Evolutionary conservation across 345 rosid genomes (phyloP).

Genomic region (Heritiera fomes): DNA sequence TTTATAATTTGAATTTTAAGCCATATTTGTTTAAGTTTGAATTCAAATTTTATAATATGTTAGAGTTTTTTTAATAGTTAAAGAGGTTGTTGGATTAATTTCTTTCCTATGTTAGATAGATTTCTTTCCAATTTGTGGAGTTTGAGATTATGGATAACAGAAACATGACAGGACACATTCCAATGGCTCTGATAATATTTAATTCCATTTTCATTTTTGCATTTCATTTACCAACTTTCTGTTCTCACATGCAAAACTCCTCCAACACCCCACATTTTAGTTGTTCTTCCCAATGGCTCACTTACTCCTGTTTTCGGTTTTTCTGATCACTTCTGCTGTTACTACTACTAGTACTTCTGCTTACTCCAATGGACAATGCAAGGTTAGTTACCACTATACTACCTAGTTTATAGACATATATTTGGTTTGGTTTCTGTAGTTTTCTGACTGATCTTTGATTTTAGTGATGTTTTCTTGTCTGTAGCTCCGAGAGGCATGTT

Average conservation of each 20-base stretch:
- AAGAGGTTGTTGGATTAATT: no score
- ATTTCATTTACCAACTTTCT: neutral
- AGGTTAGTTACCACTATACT: neutral
- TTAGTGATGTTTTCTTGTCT: neutral
- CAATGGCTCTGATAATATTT: neutral
- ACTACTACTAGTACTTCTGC: neutral
- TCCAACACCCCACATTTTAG: neutral
- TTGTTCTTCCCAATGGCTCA: neutral
- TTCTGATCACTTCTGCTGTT: neutral
- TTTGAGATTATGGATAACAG: neutral
- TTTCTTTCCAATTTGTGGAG: neutral
- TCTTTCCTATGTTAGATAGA: no score
- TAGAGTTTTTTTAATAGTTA: no score
- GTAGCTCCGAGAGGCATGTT: neutral
- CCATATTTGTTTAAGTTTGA: no score
- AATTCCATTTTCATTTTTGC: neutral
- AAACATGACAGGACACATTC: neutral
- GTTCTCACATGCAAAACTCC: no score
- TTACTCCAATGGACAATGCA: conserved; percentile 11
- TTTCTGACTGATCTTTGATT: neutral
- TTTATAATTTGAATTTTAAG: no score
- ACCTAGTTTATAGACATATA: neutral
- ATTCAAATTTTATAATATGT: no score
- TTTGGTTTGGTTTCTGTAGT: neutral
- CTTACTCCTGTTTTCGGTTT: neutral